Percentiles rank a stretch among this genome's conserved stretches.
These are phyloP conservation scores for Musa balbisiana DNA, from an alignment of 202 grass and related monocot genomes.

Conservation along the genomic window DNA sequence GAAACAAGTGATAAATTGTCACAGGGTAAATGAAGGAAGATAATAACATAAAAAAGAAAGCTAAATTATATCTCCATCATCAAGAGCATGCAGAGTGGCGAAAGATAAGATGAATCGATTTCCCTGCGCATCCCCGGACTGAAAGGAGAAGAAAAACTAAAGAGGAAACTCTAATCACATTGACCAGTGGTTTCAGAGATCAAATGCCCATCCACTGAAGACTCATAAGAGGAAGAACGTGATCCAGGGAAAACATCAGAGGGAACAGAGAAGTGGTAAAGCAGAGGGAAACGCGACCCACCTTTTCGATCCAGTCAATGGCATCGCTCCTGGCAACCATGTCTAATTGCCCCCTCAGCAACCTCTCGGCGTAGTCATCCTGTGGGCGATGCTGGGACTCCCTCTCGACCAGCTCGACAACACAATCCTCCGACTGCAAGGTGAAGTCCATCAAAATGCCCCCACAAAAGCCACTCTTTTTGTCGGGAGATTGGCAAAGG, in stretches of 20 bases:
- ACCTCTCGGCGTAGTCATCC: slow-evolving; percentile 40
- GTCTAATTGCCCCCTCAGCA: slow-evolving; percentile 44
- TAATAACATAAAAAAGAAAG: too few relatives aligned
- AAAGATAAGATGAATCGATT: too few relatives aligned
- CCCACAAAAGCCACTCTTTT: slow-evolving; percentile 20
- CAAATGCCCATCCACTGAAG: too few relatives aligned
- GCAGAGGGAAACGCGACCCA: slow-evolving; percentile 4
- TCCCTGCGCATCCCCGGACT: too few relatives aligned
- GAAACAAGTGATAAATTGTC: slow-evolving; percentile 23
- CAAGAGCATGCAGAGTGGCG: too few relatives aligned
- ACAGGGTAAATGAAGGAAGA: slow-evolving; percentile 2
- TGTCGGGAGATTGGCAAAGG: background rate
- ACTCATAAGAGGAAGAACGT: too few relatives aligned
- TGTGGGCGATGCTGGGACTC: slow-evolving; percentile 52
- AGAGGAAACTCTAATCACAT: too few relatives aligned
- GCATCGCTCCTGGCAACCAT: slow-evolving; percentile 50
- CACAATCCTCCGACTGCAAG: slow-evolving; percentile 35
- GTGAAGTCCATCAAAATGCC: background rate
- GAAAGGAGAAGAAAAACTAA: too few relatives aligned
- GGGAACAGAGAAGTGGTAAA: background rate
- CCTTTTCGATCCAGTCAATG: slow-evolving; percentile 86
- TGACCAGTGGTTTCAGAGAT: too few relatives aligned
- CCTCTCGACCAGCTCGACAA: slow-evolving; percentile 49
- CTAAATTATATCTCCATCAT: too few relatives aligned
- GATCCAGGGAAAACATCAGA: background rate